Conservation (phyloP, 1,139 yeast species). For the Sugiyamaella japonica region DNA sequence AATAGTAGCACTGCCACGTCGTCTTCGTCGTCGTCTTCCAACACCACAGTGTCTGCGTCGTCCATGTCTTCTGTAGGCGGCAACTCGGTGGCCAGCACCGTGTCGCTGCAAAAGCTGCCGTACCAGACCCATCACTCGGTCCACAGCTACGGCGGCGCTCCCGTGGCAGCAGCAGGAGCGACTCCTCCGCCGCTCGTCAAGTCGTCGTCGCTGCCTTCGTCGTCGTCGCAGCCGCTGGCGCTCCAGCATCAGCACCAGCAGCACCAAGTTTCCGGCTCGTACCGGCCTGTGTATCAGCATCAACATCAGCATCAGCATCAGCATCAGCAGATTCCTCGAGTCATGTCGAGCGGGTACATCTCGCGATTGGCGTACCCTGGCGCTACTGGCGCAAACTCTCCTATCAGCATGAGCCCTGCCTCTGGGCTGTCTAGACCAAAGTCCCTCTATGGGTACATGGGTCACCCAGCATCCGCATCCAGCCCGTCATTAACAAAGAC, state of each 20-base stretch:
- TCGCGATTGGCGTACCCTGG: slow-evolving; percentile 12
- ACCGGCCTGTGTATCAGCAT: slow-evolving; percentile 18
- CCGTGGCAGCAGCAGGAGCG: too few relatives aligned
- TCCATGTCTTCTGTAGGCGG: slow-evolving; percentile 18
- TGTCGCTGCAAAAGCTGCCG: slow-evolving; percentile 8
- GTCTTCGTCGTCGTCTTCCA: slow-evolving; percentile 18
- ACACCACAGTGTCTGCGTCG: slow-evolving; percentile 14
- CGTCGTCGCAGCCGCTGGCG: background rate
- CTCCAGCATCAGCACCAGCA: slow-evolving; percentile 10
- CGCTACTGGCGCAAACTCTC: background rate
- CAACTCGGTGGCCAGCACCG: slow-evolving; percentile 4
- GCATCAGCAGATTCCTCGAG: slow-evolving; percentile 18
- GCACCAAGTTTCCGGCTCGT: slow-evolving; percentile 14
- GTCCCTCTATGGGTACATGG: slow-evolving; percentile 22
- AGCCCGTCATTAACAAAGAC: slow-evolving; percentile 13
- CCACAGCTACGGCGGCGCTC: background rate
- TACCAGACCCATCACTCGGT: slow-evolving; percentile 13
- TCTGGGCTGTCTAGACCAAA: slow-evolving; percentile 18
- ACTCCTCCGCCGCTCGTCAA: background rate
- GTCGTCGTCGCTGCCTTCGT: background rate
- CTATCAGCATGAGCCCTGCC: background rate
- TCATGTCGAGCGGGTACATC: slow-evolving; percentile 20
- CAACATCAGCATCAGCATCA: slow-evolving; percentile 16
- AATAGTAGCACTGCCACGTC: slow-evolving; percentile 20
- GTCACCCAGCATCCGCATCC: slow-evolving; percentile 16